phyloP scores from a whole-genome alignment of 2,329 filamentous ascomycete species.

The Dactylellina haptotyla region DNA sequence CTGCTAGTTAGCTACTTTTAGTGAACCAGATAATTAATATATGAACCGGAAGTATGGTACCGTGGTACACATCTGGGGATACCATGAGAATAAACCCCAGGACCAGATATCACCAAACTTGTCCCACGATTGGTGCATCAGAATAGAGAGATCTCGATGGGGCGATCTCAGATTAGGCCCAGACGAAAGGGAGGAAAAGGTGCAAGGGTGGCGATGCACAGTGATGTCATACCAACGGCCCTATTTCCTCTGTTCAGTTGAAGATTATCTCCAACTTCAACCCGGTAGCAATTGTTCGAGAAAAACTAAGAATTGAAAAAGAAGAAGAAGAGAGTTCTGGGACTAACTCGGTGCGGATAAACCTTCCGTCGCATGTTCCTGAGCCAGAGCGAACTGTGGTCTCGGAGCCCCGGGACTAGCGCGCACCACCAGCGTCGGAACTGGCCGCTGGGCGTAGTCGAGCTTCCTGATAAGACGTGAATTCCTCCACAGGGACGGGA shows the following conservation, averaged over 20 bases:
- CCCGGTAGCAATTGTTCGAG: too few relatives aligned
- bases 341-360: neutral
- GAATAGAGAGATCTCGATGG: too few relatives aligned
- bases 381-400: slow-evolving; percentile 21
- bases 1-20: too few relatives aligned
- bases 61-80: too few relatives aligned
- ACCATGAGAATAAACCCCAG: too few relatives aligned
- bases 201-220: slow-evolving; percentile 45
- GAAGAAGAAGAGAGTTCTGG: neutral
- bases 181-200: neutral
- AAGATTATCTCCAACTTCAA: too few relatives aligned
- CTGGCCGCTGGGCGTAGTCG: slow-evolving; percentile 39
- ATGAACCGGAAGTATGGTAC: too few relatives aligned
- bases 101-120: too few relatives aligned
- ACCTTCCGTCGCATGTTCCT: slow-evolving; percentile 44
- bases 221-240: slow-evolving; percentile 37
- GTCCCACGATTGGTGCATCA: neutral
- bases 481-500: slow-evolving; percentile 37
- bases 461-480: slow-evolving; percentile 52
- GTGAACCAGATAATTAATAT: too few relatives aligned
- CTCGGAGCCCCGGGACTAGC: neutral
- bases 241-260: neutral
- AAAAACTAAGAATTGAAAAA: neutral
- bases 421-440: slow-evolving; percentile 20
- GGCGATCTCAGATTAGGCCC: too few relatives aligned